phyloP scores from a whole-genome alignment of 1,284 basidiomycete genomes.

The Rhodotorula glutinis region DNA sequence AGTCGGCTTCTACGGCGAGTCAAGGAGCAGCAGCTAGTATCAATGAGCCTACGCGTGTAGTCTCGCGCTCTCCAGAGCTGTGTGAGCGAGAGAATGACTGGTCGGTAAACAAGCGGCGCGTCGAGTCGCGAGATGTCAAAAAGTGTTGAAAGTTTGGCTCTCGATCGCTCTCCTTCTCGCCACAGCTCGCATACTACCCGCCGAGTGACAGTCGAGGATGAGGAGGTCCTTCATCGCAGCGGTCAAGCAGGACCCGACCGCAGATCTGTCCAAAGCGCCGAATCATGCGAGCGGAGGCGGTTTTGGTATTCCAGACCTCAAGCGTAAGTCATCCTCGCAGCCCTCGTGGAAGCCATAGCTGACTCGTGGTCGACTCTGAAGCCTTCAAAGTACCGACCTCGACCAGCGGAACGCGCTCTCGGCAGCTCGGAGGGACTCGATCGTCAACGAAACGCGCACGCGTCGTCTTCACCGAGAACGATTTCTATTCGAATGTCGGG shows the following conservation, averaged over 20 bases:
- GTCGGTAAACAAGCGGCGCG: background rate
- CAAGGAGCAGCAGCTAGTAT: too few relatives aligned
- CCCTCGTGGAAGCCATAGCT: background rate
- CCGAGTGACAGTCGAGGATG: constrained; percentile 8
- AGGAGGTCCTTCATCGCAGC: constrained; percentile 28
- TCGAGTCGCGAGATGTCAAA: background rate
- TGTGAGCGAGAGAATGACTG: background rate
- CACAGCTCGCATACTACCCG: background rate
- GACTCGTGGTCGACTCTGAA: background rate
- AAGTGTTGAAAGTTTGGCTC: background rate
- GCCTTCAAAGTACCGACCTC: constrained; percentile 35
- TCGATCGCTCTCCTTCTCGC: background rate
- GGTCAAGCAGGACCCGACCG: constrained; percentile 12
- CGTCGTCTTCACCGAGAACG: constrained; percentile 38
- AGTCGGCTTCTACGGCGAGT: background rate
- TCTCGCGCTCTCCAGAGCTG: background rate
- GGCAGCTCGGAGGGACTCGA: constrained; percentile 11
- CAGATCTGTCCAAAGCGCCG: constrained; percentile 3
- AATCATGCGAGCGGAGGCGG: constrained; percentile 31
- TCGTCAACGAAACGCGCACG: constrained; percentile 25
- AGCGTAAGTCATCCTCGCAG: constrained; percentile 20
- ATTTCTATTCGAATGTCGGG: constrained; percentile 28
- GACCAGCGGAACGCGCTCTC: constrained; percentile 14
- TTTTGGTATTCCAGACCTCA: constrained; percentile 32
- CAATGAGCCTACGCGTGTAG: background rate